Conservation (phyloP, 208 protist genomes). For the Acanthamoeba polyphaga region DNA sequence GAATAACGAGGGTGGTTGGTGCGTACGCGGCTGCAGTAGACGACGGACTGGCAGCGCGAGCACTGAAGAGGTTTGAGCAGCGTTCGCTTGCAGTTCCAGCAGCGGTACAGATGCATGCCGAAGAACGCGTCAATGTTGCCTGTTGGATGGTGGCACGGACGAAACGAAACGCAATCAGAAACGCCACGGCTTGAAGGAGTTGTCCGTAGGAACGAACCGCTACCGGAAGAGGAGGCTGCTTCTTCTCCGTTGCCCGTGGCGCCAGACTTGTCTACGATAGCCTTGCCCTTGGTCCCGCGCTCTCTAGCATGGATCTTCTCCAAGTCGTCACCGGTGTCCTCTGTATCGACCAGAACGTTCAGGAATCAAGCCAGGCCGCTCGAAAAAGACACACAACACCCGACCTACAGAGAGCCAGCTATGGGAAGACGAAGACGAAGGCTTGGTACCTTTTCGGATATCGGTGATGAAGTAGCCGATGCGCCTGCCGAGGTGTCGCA, state of each 20-base stretch:
- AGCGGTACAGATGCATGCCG: slow-evolving; percentile 69
- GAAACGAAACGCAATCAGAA: too few species aligned
- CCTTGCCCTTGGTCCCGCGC: background rate
- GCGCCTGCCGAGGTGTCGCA: slow-evolving; percentile 68
- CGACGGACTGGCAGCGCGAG: slow-evolving; percentile 55
- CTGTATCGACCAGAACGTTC: background rate
- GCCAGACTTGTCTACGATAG: background rate
- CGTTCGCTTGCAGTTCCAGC: slow-evolving; percentile 54
- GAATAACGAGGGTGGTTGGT: background rate
- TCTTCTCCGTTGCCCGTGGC: background rate
- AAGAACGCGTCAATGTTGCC: slow-evolving; percentile 66
- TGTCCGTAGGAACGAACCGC: background rate
- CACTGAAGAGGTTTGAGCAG: slow-evolving; percentile 73
- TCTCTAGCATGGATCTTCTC: slow-evolving; percentile 69
- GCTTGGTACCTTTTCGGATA: slow-evolving; percentile 14
- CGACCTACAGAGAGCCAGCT: background rate
- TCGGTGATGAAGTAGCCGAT: slow-evolving; percentile 76
- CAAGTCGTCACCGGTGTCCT: slow-evolving; percentile 15
- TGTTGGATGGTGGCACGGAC: background rate
- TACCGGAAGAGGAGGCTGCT: background rate
- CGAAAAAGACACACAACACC: too few species aligned
- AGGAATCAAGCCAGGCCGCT: too few species aligned
- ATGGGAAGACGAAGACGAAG: background rate
- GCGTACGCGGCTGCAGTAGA: slow-evolving; percentile 74
- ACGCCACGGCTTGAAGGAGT: background rate